Conservation (phyloP, 306 rosid genomes). For the Vigna nakashimae region DNA sequence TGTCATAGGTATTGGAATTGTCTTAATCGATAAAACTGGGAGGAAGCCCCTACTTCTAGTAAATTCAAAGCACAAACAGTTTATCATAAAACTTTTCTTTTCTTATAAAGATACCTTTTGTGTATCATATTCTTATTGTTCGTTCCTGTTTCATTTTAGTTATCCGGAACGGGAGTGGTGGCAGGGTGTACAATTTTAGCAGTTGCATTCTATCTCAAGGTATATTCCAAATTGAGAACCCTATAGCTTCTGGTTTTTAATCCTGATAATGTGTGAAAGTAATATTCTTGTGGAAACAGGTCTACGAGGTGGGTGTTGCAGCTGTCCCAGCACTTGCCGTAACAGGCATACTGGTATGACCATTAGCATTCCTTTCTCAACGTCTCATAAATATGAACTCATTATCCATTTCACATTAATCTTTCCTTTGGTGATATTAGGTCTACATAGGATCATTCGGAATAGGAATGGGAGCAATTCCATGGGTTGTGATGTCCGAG, state of each 20-base stretch:
- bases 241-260: constrained; percentile 20
- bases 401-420: constrained; percentile 13
- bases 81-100: constrained; percentile 25
- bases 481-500: constrained; percentile 99
- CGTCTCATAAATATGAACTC: constrained; percentile 24
- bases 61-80: constrained; percentile 24
- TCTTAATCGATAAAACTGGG: constrained; percentile 72
- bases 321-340: constrained; percentile 74
- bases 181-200: constrained; percentile 69
- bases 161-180: constrained; percentile 76
- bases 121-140: constrained; percentile 29
- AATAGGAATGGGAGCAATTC: constrained; percentile 93
- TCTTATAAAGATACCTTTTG: background rate
- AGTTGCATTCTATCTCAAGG: constrained; percentile 83
- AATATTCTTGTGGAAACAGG: constrained; percentile 55
- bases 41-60: constrained; percentile 90
- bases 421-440: constrained; percentile 51
- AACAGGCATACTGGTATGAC: constrained; percentile 72
- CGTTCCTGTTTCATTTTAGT: constrained; percentile 54
- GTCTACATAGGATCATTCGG: constrained; percentile 80
- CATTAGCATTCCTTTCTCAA: constrained; percentile 19
- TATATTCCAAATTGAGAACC: constrained; percentile 32
- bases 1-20: constrained; percentile 68
- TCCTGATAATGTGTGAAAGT: constrained; percentile 16
- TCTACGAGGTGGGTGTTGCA: constrained; percentile 50